A percentile compares a stretch with the other conserved stretches of the same genome.
These are phyloP conservation scores for Amphibolis antarctica DNA, from an alignment of 106 monocot species.

Conservation along the genomic window DNA sequence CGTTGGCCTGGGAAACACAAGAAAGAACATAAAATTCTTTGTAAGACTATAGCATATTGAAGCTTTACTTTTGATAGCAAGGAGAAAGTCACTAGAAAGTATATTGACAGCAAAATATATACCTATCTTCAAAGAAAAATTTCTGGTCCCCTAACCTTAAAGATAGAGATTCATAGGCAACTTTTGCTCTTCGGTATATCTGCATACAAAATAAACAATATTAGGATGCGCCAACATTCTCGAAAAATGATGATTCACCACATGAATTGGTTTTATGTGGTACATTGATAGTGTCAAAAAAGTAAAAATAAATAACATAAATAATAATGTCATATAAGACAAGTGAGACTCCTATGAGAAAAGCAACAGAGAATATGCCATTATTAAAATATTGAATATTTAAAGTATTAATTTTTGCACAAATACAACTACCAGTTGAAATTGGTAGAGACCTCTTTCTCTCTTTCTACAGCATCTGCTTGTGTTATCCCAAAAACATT, in stretches of 20 bases:
- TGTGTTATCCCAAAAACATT: constrained; percentile 35
- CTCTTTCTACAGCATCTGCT: constrained; percentile 49
- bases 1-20: constrained; percentile 51
- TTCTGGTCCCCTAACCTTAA: constrained; percentile 51
- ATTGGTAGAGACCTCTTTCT: constrained; percentile 59
- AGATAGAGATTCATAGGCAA: constrained; percentile 73
- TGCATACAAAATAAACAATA: constrained; percentile 12
- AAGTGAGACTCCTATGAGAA: too few species aligned
- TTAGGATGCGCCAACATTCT: too few species aligned
- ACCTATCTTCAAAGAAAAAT: constrained; percentile 89
- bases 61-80: neutral
- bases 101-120: neutral
- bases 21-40: neutral
- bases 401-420: too few species aligned
- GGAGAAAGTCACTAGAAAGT: neutral
- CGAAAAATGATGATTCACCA: too few species aligned
- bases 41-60: neutral
- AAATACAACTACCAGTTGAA: constrained; percentile 1
- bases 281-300: too few species aligned
- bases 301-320: too few species aligned
- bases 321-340: too few species aligned
- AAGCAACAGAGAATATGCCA: too few species aligned
- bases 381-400: too few species aligned
- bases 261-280: too few species aligned
- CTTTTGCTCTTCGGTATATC: constrained; percentile 62